Percentiles rank a stretch among this genome's conserved stretches.
phyloP scores from a whole-genome alignment of 2,329 filamentous ascomycete species.

The Zasmidium cellare region DNA sequence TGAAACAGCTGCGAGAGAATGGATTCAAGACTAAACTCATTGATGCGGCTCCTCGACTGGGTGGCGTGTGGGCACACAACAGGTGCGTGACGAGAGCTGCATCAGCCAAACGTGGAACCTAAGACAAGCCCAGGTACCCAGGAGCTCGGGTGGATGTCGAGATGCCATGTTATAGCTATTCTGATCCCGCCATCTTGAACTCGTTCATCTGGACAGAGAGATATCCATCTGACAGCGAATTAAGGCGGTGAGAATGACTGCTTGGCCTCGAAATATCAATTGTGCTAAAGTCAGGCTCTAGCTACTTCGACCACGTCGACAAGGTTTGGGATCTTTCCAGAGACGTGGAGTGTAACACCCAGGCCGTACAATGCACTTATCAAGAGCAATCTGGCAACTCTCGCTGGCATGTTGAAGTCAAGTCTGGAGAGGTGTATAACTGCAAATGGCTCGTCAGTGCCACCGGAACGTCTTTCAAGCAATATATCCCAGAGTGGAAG shows the following conservation, averaged over 20 bases:
- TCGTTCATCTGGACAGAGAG: constrained; percentile 53
- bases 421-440: constrained; percentile 18
- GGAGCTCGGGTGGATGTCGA: constrained; percentile 5
- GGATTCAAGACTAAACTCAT: constrained; percentile 33
- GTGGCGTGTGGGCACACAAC: constrained; percentile 31
- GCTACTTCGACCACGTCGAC: constrained; percentile 63
- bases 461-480: constrained; percentile 39
- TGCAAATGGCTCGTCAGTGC: constrained; percentile 38
- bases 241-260: no score
- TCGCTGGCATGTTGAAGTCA: background rate
- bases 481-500: constrained; percentile 39
- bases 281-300: no score
- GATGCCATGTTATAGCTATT: constrained; percentile 17
- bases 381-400: constrained; percentile 32
- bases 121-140: constrained; percentile 16
- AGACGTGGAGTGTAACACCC: constrained; percentile 49
- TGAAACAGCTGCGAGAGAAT: constrained; percentile 29
- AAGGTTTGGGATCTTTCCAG: constrained; percentile 56
- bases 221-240: constrained; percentile 33
- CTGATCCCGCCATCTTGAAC: constrained; percentile 48
- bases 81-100: no score
- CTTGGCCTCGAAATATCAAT: no score
- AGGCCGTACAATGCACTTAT: background rate
- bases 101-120: constrained; percentile 2
- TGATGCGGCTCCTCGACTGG: constrained; percentile 34